Evolutionary conservation across 208 protist species (phyloP), one percentile per base, ranked within the genome.

Genomic region (Naegleria fowleri): DNA sequence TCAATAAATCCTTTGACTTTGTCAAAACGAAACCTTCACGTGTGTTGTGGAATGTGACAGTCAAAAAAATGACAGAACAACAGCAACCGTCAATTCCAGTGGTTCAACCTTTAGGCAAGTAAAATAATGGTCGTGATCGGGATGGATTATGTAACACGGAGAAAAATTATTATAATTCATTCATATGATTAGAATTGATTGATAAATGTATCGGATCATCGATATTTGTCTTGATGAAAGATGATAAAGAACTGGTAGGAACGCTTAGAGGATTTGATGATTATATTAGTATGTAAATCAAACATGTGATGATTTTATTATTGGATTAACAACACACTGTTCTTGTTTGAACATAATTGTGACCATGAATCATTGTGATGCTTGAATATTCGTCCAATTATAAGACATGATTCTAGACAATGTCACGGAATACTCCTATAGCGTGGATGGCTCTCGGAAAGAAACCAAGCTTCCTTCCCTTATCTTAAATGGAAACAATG

Each of bases 191-290:
- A 79, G 67, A 79, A 79, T 36, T 79, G 36, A 79, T 79, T 2
- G 67, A 79, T 79, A 79, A 79, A 33, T 79, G 67, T 79, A 58
- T 88, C 11, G 85, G 85, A 58, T 88, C 85, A 38, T 39, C 19
- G 33, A 88, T 88, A 13, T 88, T 88, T 58, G 41, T 88, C 13
- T 13, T 88, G 19, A 88, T 88, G 85, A 88, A 58, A n/a, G 85
- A 88, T 19, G 85, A 88, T 51, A 88, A 88, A 29, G 41, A 88
- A 58, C 16, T 88, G 22, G 85, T 88, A 36, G 85, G 85, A 88
- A 88, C 39, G 4, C 36, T 88, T 13, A 88, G 85, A 88, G 85
- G 85, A 58, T 88, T 88, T 39, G 85, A 88, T 88, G 85, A 88
- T 58, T 88, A 88, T 58, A 88, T 88, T 22, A 88, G 41, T 58